Conservation (phyloP, 257 asterid genomes). For the Ligustrum vulgare region DNA sequence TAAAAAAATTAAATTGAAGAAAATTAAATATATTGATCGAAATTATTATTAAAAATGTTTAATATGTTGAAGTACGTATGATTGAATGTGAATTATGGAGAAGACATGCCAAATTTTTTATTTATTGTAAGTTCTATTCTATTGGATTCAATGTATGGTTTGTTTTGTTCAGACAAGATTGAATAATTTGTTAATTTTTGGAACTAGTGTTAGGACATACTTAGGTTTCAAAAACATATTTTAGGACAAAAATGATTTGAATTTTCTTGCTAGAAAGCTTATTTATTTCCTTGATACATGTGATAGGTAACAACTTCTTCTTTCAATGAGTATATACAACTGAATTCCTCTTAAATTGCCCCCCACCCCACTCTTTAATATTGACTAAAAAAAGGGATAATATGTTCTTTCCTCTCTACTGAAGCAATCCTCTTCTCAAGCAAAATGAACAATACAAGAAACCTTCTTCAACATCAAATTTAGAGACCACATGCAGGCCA, state of each 20-base stretch:
- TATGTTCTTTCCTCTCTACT: conserved; percentile 70
- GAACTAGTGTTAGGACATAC: conserved; percentile 35
- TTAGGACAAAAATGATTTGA: conserved; percentile 46
- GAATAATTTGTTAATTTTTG: conserved; percentile 18
- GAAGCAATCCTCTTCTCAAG: conserved; percentile 51
- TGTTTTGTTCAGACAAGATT: conserved; percentile 35
- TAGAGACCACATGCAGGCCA: not conserved
- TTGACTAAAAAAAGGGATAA: conserved; percentile 37
- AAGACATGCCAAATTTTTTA: not conserved
- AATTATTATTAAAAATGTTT: not conserved
- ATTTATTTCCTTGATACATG: conserved; percentile 56
- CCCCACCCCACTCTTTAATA: conserved; percentile 11
- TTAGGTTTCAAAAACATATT: conserved; percentile 43
- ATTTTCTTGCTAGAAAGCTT: conserved; percentile 37
- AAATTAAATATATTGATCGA: not conserved
- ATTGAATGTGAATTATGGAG: too few relatives aligned
- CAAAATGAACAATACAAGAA: conserved; percentile 28
- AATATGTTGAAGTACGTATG: too few relatives aligned
- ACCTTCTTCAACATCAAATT: not conserved
- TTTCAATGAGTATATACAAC: conserved; percentile 55
- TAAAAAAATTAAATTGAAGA: too few relatives aligned
- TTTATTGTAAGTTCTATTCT: not conserved
- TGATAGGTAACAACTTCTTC: conserved; percentile 51
- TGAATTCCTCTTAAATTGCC: conserved; percentile 45
- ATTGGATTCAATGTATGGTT: not conserved